A percentile compares a stretch with the other conserved stretches of the same genome.
Conservation (phyloP, 2,329 filamentous ascomycete species). For the Penicillium sp. region DNA sequence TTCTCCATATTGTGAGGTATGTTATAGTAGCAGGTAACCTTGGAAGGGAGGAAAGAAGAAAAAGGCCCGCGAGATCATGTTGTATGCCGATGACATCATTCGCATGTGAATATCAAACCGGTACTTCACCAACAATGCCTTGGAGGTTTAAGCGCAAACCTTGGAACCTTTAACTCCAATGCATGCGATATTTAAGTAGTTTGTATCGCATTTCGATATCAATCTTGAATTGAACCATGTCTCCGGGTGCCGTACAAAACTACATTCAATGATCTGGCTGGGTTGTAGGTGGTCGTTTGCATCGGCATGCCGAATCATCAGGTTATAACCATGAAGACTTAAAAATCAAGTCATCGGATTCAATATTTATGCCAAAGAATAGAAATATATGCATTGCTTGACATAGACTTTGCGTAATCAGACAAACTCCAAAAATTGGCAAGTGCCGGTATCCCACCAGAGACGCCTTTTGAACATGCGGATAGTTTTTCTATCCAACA, state of each 20-base stretch:
- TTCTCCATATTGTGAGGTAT: constrained; percentile 16
- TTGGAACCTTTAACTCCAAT: no score
- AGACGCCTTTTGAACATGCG: constrained; percentile 7
- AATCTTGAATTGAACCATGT: no score
- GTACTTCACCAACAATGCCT: no score
- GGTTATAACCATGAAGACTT: not conserved
- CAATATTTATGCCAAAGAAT: constrained; percentile 1
- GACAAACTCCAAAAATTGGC: constrained; percentile 10
- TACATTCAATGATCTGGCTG: no score
- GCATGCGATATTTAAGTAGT: no score
- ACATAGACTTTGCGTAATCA: constrained; percentile 7
- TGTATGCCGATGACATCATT: constrained; percentile 20
- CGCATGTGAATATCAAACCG: constrained; percentile 11
- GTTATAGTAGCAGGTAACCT: not conserved
- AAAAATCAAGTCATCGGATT: not conserved
- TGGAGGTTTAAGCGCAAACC: not conserved
- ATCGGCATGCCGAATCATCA: not conserved
- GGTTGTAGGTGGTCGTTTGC: no score
- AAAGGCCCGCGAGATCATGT: not conserved
- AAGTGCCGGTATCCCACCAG: constrained; percentile 1
- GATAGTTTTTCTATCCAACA: not conserved
- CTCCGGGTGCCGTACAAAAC: no score
- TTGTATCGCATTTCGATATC: no score
- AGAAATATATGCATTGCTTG: constrained; percentile 9
- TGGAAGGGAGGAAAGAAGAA: not conserved